These are phyloP conservation scores for Haplosporangium gracile DNA, from an alignment of 192 early-diverging fungal species.

Conservation along the genomic window DNA sequence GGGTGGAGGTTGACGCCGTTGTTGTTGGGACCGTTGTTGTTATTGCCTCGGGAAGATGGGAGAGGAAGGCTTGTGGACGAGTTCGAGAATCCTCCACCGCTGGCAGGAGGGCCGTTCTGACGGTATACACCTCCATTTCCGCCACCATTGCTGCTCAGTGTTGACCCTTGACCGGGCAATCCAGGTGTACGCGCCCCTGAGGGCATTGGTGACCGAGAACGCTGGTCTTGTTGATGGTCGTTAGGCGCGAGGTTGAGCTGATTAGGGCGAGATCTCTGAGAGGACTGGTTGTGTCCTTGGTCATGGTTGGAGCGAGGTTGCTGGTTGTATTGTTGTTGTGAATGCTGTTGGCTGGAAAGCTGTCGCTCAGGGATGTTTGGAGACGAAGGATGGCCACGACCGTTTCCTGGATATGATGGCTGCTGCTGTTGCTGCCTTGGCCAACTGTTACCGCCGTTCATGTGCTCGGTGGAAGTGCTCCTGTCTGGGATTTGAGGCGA, in stretches of 20 bases:
- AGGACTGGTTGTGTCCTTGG: neutral
- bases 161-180: constrained; percentile 20
- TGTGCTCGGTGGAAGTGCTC: constrained; percentile 35
- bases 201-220: constrained; percentile 24
- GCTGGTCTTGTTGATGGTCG: constrained; percentile 25
- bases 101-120: constrained; percentile 40
- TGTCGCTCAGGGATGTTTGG: constrained; percentile 33
- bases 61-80: constrained; percentile 21
- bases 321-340: constrained; percentile 15
- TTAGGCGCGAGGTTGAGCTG: constrained; percentile 18
- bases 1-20: constrained; percentile 37
- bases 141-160: constrained; percentile 12
- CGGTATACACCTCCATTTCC: constrained; percentile 37
- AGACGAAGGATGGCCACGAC: constrained; percentile 32
- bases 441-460: constrained; percentile 4
- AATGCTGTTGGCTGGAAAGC: neutral
- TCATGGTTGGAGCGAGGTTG: constrained; percentile 24
- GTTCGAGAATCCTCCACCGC: constrained; percentile 20
- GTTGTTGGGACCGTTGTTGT: too few relatives aligned
- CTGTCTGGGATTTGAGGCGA: constrained; percentile 27
- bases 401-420: neutral
- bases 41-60: constrained; percentile 9
- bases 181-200: constrained; percentile 18
- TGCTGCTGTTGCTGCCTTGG: constrained; percentile 26
- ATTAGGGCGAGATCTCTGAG: constrained; percentile 21